Conservation (phyloP, 345 rosid genomes). For the Hypericum androsaemum region DNA sequence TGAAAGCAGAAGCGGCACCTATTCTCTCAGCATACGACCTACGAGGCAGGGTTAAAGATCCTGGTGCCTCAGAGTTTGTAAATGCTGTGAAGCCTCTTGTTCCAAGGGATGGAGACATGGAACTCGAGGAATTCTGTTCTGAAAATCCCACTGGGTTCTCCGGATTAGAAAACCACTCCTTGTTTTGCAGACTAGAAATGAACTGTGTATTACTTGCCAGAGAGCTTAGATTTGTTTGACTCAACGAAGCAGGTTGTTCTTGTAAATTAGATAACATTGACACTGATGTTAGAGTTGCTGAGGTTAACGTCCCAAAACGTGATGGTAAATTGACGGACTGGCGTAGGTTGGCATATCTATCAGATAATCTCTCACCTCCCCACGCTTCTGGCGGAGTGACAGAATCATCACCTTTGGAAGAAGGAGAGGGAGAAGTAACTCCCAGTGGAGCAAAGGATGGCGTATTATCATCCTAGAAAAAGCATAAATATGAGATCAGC, state of each 20-base stretch:
- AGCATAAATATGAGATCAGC: slow-evolving; percentile 1
- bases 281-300: slow-evolving; percentile 51
- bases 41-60: slow-evolving; percentile 45
- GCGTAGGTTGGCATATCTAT: slow-evolving; percentile 45
- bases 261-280: slow-evolving; percentile 56
- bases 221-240: slow-evolving; percentile 38
- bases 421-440: slow-evolving; percentile 49
- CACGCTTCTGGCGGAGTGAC: slow-evolving; percentile 98
- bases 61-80: slow-evolving; percentile 40
- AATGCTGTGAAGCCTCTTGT: slow-evolving; percentile 36
- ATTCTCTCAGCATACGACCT: slow-evolving; percentile 83
- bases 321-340: slow-evolving; percentile 50
- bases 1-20: slow-evolving; percentile 67
- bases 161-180: slow-evolving; percentile 38
- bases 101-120: slow-evolving; percentile 34
- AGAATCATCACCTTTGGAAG: slow-evolving; percentile 66
- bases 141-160: slow-evolving; percentile 46
- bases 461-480: slow-evolving; percentile 51
- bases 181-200: slow-evolving; percentile 37
- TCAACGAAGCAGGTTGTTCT: slow-evolving; percentile 44
- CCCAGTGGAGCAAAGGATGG: slow-evolving; percentile 30
- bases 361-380: slow-evolving; percentile 87
- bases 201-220: slow-evolving; percentile 27
- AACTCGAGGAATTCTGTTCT: slow-evolving; percentile 47
- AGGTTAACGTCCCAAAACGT: slow-evolving; percentile 43